A percentile compares a stretch with the other conserved stretches of the same genome.
phyloP scores from a whole-genome alignment of 192 early-diverging fungal species.

The Podila verticillata region DNA sequence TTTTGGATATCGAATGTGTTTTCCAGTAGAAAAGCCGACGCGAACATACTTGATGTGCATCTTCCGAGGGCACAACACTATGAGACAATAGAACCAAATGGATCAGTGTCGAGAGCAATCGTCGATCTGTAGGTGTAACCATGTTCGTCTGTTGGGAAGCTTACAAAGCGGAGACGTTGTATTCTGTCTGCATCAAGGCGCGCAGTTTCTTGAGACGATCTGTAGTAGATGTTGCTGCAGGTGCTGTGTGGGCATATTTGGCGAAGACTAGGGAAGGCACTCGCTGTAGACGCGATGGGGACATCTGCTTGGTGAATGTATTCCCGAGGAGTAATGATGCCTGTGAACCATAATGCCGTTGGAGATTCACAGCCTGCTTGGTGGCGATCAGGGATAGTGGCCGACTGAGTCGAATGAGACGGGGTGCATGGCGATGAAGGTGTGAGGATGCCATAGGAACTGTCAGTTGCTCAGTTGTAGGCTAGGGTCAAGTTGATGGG shows the following conservation, averaged over 20 bases:
- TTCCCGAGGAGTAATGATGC: background rate
- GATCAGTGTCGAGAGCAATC: background rate
- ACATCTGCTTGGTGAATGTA: background rate
- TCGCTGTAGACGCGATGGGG: background rate
- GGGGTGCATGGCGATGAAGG: too few species aligned
- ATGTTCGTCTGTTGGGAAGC: background rate
- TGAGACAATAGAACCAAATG: background rate
- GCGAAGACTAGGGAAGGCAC: background rate
- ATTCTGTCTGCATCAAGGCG: slow-evolving; percentile 23
- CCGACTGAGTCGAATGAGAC: background rate
- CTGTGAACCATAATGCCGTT: background rate
- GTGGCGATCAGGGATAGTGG: background rate
- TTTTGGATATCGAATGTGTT: background rate
- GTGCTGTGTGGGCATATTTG: background rate
- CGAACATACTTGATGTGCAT: slow-evolving; percentile 86
- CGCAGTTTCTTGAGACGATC: slow-evolving; percentile 26
- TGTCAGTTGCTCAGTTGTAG: too few species aligned
- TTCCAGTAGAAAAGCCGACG: background rate
- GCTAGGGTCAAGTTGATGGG: too few species aligned
- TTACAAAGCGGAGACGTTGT: slow-evolving; percentile 42
- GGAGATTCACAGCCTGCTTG: background rate
- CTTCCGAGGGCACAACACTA: slow-evolving; percentile 92
- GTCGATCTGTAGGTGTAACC: background rate
- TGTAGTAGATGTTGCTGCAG: slow-evolving; percentile 3
- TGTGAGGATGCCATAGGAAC: too few species aligned